Conservation (phyloP, 805 yeast species). For the Candida lessepsii region DNA sequence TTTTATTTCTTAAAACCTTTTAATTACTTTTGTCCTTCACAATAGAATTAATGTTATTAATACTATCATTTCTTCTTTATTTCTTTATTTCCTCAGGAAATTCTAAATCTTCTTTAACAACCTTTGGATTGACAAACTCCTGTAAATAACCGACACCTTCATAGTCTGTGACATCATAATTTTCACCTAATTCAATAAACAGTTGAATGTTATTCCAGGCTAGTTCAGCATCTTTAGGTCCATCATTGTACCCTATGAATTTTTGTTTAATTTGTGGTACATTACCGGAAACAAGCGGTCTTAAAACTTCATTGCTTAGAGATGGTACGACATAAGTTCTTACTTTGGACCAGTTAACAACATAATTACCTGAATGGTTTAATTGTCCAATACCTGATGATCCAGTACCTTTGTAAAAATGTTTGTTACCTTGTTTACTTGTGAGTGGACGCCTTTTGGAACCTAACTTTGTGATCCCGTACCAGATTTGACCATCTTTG, state of each 20-base stretch:
- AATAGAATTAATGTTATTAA: neutral
- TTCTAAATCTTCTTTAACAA: slow-evolving; percentile 16
- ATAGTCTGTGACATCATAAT: slow-evolving; percentile 36
- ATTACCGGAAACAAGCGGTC: slow-evolving; percentile 75
- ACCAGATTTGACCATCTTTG: slow-evolving; percentile 79
- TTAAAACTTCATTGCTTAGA: slow-evolving; percentile 42
- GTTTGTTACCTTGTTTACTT: slow-evolving; percentile 92
- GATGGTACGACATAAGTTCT: slow-evolving; percentile 87
- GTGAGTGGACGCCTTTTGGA: slow-evolving; percentile 81
- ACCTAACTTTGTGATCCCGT: slow-evolving; percentile 76
- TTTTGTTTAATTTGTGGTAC: slow-evolving; percentile 68
- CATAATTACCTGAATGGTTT: slow-evolving; percentile 71
- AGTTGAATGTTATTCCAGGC: slow-evolving; percentile 72
- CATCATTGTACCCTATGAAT: slow-evolving; percentile 67
- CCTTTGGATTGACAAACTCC: slow-evolving; percentile 33
- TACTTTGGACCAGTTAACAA: slow-evolving; percentile 79
- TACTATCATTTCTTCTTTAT: neutral
- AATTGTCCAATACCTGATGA: slow-evolving; percentile 89
- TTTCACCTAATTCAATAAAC: slow-evolving; percentile 72
- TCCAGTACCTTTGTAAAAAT: slow-evolving; percentile 93
- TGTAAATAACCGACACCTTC: slow-evolving; percentile 35
- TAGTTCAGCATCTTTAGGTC: slow-evolving; percentile 70
- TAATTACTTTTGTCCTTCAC: no score
- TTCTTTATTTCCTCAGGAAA: slow-evolving; percentile 16
- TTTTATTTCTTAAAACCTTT: neutral